phyloP scores from a whole-genome alignment of 495 filamentous ascomycete genomes.

The Hyaloscypha bicolor region DNA sequence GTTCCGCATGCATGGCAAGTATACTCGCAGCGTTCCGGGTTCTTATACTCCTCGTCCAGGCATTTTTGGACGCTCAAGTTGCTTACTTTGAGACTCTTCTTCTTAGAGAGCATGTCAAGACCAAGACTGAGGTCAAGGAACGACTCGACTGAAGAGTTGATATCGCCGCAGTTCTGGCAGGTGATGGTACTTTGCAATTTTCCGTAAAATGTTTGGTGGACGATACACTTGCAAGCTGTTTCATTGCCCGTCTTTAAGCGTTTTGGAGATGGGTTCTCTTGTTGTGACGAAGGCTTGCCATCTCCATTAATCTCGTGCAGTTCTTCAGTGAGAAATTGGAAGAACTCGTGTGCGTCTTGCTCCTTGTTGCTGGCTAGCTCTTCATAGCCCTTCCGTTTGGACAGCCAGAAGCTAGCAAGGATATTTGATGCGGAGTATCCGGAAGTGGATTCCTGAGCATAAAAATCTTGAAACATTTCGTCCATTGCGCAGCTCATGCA shows the following conservation, averaged over 20 bases:
- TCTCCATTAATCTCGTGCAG: slow-evolving; percentile 72
- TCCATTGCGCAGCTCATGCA: slow-evolving; percentile 88
- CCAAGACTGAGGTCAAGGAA: slow-evolving; percentile 87
- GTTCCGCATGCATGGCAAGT: slow-evolving; percentile 76
- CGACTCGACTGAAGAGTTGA: slow-evolving; percentile 77
- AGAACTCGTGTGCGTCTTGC: slow-evolving; percentile 94
- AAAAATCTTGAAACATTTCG: slow-evolving; percentile 90
- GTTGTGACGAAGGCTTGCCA: slow-evolving; percentile 40
- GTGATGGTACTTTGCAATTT: slow-evolving; percentile 85
- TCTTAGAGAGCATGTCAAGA: slow-evolving; percentile 59
- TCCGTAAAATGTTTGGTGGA: slow-evolving; percentile 87
- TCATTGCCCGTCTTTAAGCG: slow-evolving; percentile 31
- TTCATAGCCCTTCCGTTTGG: slow-evolving; percentile 61
- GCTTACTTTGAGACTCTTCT: slow-evolving; percentile 46
- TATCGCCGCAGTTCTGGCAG: slow-evolving; percentile 77
- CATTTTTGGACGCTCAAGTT: slow-evolving; percentile 70
- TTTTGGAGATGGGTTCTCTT: slow-evolving; percentile 41
- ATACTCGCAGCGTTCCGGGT: slow-evolving; percentile 75
- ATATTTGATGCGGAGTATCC: slow-evolving; percentile 83
- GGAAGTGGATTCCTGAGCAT: slow-evolving; percentile 75
- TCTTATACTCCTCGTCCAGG: slow-evolving; percentile 79
- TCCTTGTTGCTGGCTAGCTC: slow-evolving; percentile 89
- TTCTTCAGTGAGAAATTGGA: slow-evolving; percentile 87
- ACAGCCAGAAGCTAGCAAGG: slow-evolving; percentile 78
- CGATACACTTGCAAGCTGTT: slow-evolving; percentile 74